Conservation (phyloP, 1,284 basidiomycete species). For the Tilletia caries region DNA sequence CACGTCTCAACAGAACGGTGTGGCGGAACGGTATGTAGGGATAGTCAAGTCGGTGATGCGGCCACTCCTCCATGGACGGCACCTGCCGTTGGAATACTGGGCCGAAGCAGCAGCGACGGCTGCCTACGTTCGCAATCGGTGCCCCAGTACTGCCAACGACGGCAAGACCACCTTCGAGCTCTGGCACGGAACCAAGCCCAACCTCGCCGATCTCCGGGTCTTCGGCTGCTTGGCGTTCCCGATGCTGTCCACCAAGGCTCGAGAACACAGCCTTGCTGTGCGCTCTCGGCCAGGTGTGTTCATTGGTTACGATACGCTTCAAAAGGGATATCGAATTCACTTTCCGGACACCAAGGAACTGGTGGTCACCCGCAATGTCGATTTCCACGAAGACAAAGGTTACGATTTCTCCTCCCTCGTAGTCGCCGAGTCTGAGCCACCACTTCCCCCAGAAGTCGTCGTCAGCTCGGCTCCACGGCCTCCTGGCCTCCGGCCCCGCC, state of each 20-base stretch:
- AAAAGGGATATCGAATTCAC: slow-evolving; percentile 4
- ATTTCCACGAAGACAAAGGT: background rate
- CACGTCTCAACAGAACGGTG: slow-evolving; percentile 5
- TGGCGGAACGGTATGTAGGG: slow-evolving; percentile 1
- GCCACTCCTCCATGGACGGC: background rate
- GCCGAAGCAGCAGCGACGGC: background rate
- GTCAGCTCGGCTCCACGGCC: background rate
- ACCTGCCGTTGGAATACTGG: background rate
- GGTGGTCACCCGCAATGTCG: background rate
- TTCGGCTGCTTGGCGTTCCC: background rate
- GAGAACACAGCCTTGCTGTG: background rate
- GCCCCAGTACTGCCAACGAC: background rate
- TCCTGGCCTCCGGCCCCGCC: background rate
- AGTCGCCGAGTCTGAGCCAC: no score
- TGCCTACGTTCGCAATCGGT: slow-evolving; percentile 1
- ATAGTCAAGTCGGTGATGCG: background rate
- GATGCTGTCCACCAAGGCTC: background rate
- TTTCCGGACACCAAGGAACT: background rate
- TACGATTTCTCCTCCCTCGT: background rate
- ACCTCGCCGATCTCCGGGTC: background rate
- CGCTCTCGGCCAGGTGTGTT: background rate
- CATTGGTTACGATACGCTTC: background rate
- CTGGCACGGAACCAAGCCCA: background rate
- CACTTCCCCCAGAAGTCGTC: no score
- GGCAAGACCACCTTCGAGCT: background rate